Evolutionary conservation across 208 protist genomes (phyloP).

Genomic region (Leishmania gerbilli): DNA sequence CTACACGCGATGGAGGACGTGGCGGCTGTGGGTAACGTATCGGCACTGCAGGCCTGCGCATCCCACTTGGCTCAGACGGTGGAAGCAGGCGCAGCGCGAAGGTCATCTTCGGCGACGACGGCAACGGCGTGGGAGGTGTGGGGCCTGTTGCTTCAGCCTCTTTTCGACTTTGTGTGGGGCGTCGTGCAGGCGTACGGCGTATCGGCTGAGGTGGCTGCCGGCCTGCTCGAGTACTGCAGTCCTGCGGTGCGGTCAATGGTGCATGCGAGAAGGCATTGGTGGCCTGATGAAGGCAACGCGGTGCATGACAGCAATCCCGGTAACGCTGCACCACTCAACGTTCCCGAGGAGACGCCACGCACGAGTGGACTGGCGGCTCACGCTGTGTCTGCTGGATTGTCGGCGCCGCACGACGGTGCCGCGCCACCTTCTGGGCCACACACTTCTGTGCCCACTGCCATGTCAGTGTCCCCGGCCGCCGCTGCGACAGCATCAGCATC

Average conservation of each 20-base stretch:
- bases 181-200: conserved; percentile 21
- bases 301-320: background rate
- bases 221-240: conserved; percentile 29
- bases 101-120: background rate
- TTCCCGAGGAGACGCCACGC: background rate
- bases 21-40: conserved; percentile 16
- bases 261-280: conserved; percentile 1
- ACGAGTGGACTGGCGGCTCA: background rate
- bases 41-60: conserved; percentile 24
- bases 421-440: background rate
- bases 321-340: background rate
- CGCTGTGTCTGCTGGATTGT: background rate
- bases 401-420: background rate
- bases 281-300: background rate
- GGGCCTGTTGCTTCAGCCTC: conserved; percentile 21
- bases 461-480: background rate
- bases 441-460: background rate
- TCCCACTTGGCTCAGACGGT: conserved; percentile 20
- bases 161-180: conserved; percentile 32
- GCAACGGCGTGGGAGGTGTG: conserved; percentile 17
- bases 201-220: conserved; percentile 1
- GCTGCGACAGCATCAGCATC: background rate
- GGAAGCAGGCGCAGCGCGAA: background rate
- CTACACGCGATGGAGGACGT: conserved; percentile 19
- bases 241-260: conserved; percentile 25